These are phyloP conservation scores for Diaporthe citriasiana DNA, from an alignment of 2,329 filamentous ascomycete species.

Conservation along the genomic window DNA sequence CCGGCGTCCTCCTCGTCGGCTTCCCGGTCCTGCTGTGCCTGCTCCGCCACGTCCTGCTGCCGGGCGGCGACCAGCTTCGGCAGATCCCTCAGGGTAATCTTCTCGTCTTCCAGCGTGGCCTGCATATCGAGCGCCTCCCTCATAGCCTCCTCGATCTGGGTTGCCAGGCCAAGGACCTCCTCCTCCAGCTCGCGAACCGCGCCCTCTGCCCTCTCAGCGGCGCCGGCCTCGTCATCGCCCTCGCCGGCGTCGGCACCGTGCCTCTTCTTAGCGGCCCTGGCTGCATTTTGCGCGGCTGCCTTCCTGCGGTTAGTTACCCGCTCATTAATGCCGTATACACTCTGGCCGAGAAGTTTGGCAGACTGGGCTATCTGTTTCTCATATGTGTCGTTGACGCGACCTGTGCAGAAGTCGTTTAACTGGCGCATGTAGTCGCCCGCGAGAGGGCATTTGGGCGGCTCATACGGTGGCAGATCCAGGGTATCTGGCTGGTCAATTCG, in stretches of 20 bases:
- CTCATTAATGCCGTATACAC: conserved; percentile 66
- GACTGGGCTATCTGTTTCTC: conserved; percentile 62
- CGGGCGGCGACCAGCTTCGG: conserved; percentile 48
- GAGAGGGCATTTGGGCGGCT: conserved; percentile 63
- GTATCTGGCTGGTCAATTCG: conserved; percentile 34
- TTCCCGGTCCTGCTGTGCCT: conserved; percentile 45
- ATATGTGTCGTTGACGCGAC: conserved; percentile 58
- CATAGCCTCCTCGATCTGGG: conserved; percentile 61
- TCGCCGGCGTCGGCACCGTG: conserved; percentile 14
- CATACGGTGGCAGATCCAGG: conserved; percentile 62
- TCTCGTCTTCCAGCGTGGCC: conserved; percentile 65
- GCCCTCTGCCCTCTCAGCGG: conserved; percentile 40
- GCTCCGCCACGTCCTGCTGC: conserved; percentile 47
- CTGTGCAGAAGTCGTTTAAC: conserved; percentile 60
- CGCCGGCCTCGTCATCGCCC: not conserved
- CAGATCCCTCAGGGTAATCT: conserved; percentile 55
- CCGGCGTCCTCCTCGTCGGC: conserved; percentile 46
- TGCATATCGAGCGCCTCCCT: conserved; percentile 65
- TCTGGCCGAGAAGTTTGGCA: conserved; percentile 58
- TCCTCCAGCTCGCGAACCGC: conserved; percentile 51
- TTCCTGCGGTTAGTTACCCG: conserved; percentile 50
- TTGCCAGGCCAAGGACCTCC: conserved; percentile 59
- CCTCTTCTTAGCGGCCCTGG: conserved; percentile 44
- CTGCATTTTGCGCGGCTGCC: conserved; percentile 51
- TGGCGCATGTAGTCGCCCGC: conserved; percentile 54